These are phyloP conservation scores for Ceratobasidium sp. DNA, from an alignment of 1,284 basidiomycete genomes.

Conservation along the genomic window DNA sequence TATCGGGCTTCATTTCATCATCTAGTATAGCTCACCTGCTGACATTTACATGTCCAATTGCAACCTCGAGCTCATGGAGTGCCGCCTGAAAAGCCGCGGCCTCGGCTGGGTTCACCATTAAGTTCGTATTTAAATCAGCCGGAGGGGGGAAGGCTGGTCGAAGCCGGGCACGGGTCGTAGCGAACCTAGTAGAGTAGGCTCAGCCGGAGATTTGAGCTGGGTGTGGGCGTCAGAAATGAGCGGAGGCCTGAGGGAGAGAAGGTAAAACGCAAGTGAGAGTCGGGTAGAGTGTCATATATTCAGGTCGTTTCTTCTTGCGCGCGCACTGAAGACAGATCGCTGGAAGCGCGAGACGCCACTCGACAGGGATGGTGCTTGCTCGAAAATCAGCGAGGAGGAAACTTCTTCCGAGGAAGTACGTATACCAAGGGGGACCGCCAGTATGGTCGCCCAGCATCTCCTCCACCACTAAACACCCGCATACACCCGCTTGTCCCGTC, in stretches of 20 bases:
- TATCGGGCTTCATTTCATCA: neutral
- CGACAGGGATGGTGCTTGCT: neutral
- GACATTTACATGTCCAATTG: constrained; percentile 18
- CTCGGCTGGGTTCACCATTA: constrained; percentile 32
- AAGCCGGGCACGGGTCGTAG: too few species aligned
- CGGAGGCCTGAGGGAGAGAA: neutral
- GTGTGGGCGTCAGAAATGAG: neutral
- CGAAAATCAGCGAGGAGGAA: constrained; percentile 17
- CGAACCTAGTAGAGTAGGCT: too few species aligned
- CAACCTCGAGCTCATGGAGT: constrained; percentile 34
- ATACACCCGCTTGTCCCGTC: constrained; percentile 1
- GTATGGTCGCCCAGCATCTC: neutral
- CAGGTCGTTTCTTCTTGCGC: constrained; percentile 21
- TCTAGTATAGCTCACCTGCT: constrained; percentile 25
- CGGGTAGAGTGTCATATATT: constrained; percentile 18
- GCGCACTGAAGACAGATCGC: constrained; percentile 36
- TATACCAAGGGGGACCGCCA: neutral
- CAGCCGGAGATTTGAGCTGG: neutral
- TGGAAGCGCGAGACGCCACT: constrained; percentile 22
- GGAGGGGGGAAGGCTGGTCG: neutral
- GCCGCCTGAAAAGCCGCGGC: constrained; percentile 29
- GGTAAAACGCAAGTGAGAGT: constrained; percentile 17
- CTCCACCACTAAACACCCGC: constrained; percentile 21
- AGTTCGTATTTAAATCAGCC: neutral
- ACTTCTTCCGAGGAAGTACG: constrained; percentile 23